phyloP scores from a whole-genome alignment of 495 filamentous ascomycete species.

The Recurvomyces mirabilis region DNA sequence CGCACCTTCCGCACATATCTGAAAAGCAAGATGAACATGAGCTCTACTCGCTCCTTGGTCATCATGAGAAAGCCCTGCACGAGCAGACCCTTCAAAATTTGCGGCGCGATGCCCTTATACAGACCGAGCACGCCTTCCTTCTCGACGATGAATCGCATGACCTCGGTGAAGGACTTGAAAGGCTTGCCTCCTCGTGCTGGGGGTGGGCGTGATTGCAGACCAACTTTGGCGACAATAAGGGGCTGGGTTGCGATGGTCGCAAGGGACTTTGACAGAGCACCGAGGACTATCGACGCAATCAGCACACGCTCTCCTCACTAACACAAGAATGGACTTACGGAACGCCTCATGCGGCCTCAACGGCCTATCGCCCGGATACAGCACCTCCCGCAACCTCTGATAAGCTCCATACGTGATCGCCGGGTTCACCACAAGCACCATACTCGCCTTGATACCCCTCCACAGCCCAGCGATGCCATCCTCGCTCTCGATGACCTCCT shows the following conservation, averaged over 20 bases:
- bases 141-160: slow-evolving; percentile 84
- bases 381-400: slow-evolving; percentile 66
- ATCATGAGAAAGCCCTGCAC: slow-evolving; percentile 98
- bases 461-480: slow-evolving; percentile 85
- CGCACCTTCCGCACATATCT: slow-evolving; percentile 62
- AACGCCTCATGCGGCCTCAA: slow-evolving; percentile 86
- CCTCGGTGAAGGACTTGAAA: slow-evolving; percentile 89
- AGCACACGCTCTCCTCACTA: slow-evolving; percentile 19
- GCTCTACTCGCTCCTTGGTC: slow-evolving; percentile 95
- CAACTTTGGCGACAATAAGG: slow-evolving; percentile 95
- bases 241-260: slow-evolving; percentile 92
- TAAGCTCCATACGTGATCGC: slow-evolving; percentile 98
- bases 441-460: slow-evolving; percentile 90
- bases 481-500: slow-evolving; percentile 78
- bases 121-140: slow-evolving; percentile 72
- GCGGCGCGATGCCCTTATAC: slow-evolving; percentile 94
- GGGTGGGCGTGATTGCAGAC: slow-evolving; percentile 84
- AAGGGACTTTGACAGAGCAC: slow-evolving; percentile 83
- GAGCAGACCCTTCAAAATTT: slow-evolving; percentile 82
- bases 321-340: slow-evolving; percentile 43
- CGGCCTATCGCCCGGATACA: slow-evolving; percentile 68
- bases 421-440: slow-evolving; percentile 93
- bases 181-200: slow-evolving; percentile 75
- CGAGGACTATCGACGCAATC: slow-evolving; percentile 52
- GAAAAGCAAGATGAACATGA: slow-evolving; percentile 79